These are phyloP conservation scores for Boletus huronensis DNA, from an alignment of 768 basidiomycete genomes.

Conservation along the genomic window DNA sequence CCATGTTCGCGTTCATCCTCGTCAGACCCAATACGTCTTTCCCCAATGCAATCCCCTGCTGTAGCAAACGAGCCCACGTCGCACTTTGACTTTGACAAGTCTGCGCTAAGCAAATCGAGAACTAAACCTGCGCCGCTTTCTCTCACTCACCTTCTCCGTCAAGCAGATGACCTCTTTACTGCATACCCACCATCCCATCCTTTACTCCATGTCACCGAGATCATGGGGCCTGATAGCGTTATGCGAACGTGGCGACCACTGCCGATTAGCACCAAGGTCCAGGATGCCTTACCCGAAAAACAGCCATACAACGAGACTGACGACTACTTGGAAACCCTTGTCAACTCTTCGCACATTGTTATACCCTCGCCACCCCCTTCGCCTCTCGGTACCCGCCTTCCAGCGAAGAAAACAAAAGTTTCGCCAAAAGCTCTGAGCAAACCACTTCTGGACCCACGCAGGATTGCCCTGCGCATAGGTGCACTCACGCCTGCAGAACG, in stretches of 20 bases:
- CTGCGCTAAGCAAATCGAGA: constrained; percentile 7
- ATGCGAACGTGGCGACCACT: constrained; percentile 60
- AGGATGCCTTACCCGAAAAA: constrained; percentile 23
- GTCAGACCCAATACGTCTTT: not conserved
- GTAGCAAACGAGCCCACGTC: not conserved
- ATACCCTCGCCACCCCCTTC: constrained; percentile 27
- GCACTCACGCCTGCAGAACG: constrained; percentile 29
- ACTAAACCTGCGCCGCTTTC: constrained; percentile 32
- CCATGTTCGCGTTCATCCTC: constrained; percentile 6
- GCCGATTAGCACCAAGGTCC: constrained; percentile 23
- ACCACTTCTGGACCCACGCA: constrained; percentile 13
- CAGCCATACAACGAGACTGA: constrained; percentile 21
- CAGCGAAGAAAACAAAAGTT: constrained; percentile 21
- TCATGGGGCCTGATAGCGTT: constrained; percentile 78
- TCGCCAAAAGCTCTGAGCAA: constrained; percentile 8
- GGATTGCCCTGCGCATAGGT: constrained; percentile 19
- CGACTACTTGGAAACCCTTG: constrained; percentile 26
- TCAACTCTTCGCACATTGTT: constrained; percentile 22
- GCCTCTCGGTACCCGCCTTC: constrained; percentile 8
- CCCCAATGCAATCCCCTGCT: not conserved
- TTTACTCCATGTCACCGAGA: constrained; percentile 47
- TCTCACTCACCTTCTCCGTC: constrained; percentile 49
- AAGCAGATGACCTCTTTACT: constrained; percentile 57
- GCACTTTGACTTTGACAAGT: not conserved
- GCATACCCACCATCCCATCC: constrained; percentile 60